Percentiles rank a stretch among this genome's conserved stretches.
These are phyloP conservation scores for Moricandia arvensis DNA, from an alignment of 345 rosid species.

Conservation along the genomic window DNA sequence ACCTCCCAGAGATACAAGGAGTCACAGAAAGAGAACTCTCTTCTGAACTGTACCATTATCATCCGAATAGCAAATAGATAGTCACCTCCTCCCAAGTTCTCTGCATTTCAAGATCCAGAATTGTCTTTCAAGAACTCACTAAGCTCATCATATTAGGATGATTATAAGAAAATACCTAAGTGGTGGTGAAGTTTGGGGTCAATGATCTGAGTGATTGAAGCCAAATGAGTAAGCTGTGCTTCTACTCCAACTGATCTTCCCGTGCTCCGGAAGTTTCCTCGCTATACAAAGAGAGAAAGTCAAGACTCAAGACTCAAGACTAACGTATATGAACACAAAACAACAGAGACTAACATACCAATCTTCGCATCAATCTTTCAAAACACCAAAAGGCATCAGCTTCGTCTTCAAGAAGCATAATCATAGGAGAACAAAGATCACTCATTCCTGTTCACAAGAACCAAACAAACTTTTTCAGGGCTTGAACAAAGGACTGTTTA, in stretches of 20 bases:
- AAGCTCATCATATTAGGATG: neutral
- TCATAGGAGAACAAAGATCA: slow-evolving; percentile 99
- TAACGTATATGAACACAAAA: neutral
- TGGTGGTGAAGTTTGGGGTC: slow-evolving; percentile 98
- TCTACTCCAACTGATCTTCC: slow-evolving; percentile 93
- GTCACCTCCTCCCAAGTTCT: slow-evolving; percentile 93
- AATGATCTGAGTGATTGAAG: slow-evolving; percentile 87
- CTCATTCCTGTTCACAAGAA: slow-evolving; percentile 74
- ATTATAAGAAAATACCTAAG: slow-evolving; percentile 70
- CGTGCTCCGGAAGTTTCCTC: slow-evolving; percentile 91
- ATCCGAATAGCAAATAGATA: slow-evolving; percentile 94
- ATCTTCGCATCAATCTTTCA: slow-evolving; percentile 93
- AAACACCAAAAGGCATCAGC: slow-evolving; percentile 99
- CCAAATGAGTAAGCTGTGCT: slow-evolving; percentile 81
- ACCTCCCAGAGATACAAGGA: slow-evolving; percentile 99
- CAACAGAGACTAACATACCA: slow-evolving; percentile 49
- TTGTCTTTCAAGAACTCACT: neutral
- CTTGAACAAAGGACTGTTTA: neutral
- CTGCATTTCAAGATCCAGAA: slow-evolving; percentile 48
- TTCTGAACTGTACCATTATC: slow-evolving; percentile 95
- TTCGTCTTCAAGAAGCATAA: slow-evolving; percentile 87
- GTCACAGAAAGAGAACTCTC: slow-evolving; percentile 95
- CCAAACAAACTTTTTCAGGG: neutral
- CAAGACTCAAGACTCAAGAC: neutral
- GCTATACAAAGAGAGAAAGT: slow-evolving; percentile 34